A percentile compares a stretch with the other conserved stretches of the same genome.
Conservation (phyloP, 306 rosid species). For the Rosa multiflora region DNA sequence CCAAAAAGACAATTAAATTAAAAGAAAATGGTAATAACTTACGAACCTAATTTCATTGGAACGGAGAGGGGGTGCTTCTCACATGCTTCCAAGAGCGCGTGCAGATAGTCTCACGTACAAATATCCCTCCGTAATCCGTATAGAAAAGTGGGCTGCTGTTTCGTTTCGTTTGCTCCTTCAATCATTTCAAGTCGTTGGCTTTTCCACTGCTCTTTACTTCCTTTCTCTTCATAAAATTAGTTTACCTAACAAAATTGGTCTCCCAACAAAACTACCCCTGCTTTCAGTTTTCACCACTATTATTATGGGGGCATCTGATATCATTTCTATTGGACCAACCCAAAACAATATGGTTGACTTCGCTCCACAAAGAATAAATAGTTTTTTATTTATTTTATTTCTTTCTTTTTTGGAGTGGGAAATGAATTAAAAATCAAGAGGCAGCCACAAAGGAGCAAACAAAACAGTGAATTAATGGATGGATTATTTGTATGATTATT, state of each 20-base stretch:
- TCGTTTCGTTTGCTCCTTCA: constrained; percentile 1
- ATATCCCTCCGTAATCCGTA: not conserved
- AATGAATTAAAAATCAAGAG: not conserved
- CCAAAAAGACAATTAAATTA: too few species aligned
- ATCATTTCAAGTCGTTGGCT: constrained; percentile 10
- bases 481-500: not conserved
- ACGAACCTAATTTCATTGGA: not conserved
- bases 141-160: constrained; percentile 5
- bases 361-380: too few species aligned
- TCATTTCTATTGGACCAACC: not conserved
- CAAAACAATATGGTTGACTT: not conserved
- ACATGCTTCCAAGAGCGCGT: constrained; percentile 10
- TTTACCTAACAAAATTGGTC: constrained; percentile 1
- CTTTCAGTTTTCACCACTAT: too few species aligned
- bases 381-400: too few species aligned
- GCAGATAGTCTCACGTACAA: too few species aligned
- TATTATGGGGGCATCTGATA: too few species aligned
- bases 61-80: not conserved
- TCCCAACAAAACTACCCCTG: too few species aligned
- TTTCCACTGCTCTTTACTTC: constrained; percentile 14
- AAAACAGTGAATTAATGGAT: not conserved
- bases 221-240: not conserved
- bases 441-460: not conserved
- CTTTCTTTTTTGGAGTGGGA: not conserved
- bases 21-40: not conserved